Evolutionary conservation across 345 rosid genomes (phyloP).

Genomic region (Salix udensis): DNA sequence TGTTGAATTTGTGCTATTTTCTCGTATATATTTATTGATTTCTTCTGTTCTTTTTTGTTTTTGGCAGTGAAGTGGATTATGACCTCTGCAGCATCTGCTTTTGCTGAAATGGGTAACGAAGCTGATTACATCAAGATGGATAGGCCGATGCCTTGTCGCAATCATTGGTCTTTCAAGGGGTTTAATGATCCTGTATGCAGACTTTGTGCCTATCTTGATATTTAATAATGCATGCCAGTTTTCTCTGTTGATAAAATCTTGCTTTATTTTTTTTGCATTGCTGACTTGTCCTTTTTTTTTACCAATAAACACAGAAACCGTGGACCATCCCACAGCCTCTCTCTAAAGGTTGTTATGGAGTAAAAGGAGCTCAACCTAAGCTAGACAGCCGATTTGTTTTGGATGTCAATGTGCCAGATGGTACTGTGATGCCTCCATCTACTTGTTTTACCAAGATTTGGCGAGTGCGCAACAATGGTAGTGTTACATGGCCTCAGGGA

Average conservation of each 20-base stretch:
- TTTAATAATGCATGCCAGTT: not conserved
- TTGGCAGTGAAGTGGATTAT: conserved; percentile 66
- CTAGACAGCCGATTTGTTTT: conserved; percentile 71
- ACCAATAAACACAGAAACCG: conserved; percentile 21
- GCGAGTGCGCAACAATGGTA: conserved; percentile 85
- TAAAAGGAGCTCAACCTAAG: conserved; percentile 41
- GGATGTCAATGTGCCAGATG: conserved; percentile 86
- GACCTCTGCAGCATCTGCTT: conserved; percentile 95
- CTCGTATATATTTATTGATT: not conserved
- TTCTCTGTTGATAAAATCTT: not conserved
- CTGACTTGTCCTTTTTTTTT: not conserved
- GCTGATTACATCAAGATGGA: conserved; percentile 68
- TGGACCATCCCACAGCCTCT: conserved; percentile 28
- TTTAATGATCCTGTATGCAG: conserved; percentile 36
- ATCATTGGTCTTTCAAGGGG: conserved; percentile 30
- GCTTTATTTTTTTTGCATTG: not conserved
- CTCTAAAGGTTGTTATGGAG: conserved; percentile 19
- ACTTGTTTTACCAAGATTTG: conserved; percentile 82
- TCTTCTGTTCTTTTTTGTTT: not conserved
- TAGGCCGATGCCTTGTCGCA: conserved; percentile 42
- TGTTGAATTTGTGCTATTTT: not conserved
- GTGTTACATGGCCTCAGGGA: conserved; percentile 59
- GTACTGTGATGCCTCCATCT: conserved; percentile 70
- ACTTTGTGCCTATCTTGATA: not conserved
- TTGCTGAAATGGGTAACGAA: conserved; percentile 58